Conservation (phyloP, 345 rosid species). For the Acer campestre region DNA sequence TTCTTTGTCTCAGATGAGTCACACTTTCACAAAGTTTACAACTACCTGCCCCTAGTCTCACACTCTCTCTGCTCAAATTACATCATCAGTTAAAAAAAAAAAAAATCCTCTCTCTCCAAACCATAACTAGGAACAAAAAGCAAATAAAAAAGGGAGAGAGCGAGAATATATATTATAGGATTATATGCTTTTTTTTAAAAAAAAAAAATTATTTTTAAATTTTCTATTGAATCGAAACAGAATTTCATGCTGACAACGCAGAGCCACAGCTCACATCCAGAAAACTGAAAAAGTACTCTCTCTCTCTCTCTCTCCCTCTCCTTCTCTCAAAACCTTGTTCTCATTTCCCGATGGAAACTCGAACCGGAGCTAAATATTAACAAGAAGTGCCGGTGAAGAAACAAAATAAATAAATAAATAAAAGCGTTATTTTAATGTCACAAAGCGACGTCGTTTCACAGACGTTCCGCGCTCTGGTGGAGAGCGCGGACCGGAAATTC, state of each 20-base stretch:
- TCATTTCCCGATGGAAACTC: slow-evolving; percentile 28
- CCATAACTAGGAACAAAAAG: background rate
- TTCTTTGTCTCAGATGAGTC: background rate
- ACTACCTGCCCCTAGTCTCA: background rate
- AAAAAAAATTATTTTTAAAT: background rate
- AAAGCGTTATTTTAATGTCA: slow-evolving; percentile 35
- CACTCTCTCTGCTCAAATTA: background rate
- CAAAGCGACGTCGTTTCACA: slow-evolving; percentile 47
- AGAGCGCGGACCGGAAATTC: slow-evolving; percentile 93
- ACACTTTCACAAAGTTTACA: background rate
- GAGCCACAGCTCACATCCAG: slow-evolving; percentile 27
- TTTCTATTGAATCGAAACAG: background rate
- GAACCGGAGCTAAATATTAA: background rate
- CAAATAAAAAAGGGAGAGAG: background rate
- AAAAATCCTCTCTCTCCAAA: too few species aligned
- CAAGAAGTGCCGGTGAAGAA: background rate
- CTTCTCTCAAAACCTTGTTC: background rate
- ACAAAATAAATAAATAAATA: background rate
- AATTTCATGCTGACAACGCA: slow-evolving; percentile 29
- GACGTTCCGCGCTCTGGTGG: slow-evolving; percentile 74
- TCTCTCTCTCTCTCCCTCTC: background rate
- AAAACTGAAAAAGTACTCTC: slow-evolving; percentile 4
- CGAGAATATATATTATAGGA: background rate
- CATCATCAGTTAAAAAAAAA: too few species aligned
- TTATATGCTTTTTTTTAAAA: background rate